Evolutionary conservation across 768 basidiomycete genomes (phyloP).

Genomic region (Brasilioporus rufonigricans): DNA sequence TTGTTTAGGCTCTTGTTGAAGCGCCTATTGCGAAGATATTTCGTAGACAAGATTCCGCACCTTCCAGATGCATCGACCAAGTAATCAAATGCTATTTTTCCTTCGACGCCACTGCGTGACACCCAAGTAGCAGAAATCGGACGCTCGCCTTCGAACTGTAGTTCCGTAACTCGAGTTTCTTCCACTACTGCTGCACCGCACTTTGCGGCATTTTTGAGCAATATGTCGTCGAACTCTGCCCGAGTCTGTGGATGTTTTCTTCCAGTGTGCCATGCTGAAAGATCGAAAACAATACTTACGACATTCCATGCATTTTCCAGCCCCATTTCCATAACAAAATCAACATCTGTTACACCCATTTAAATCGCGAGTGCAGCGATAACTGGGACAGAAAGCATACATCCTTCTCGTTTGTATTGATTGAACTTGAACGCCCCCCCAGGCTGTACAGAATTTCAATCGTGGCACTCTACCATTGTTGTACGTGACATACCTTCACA

Average conservation of each 20-base stretch:
- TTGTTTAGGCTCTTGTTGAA: background rate
- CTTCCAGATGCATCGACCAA: background rate
- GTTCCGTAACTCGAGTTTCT: background rate
- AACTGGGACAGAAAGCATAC: background rate
- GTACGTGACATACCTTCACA: slow-evolving; percentile 6
- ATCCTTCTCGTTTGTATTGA: slow-evolving; percentile 15
- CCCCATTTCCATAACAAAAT: background rate
- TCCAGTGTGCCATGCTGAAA: too few species aligned
- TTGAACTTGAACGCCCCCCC: background rate
- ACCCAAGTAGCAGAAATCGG: background rate
- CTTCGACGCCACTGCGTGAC: background rate
- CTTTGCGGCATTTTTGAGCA: background rate
- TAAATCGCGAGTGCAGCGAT: background rate
- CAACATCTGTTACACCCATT: slow-evolving; percentile 1
- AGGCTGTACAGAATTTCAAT: too few species aligned
- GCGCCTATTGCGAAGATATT: background rate
- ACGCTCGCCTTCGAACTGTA: background rate
- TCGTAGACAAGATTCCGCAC: background rate
- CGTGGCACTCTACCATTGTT: too few species aligned
- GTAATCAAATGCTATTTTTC: background rate
- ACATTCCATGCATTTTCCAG: background rate
- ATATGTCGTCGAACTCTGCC: background rate
- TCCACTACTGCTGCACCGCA: background rate
- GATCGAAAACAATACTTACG: too few species aligned
- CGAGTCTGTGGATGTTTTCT: background rate